Evolutionary conservation across 192 early-diverging fungal species (phyloP).

Genomic region (Coemansia sp.): DNA sequence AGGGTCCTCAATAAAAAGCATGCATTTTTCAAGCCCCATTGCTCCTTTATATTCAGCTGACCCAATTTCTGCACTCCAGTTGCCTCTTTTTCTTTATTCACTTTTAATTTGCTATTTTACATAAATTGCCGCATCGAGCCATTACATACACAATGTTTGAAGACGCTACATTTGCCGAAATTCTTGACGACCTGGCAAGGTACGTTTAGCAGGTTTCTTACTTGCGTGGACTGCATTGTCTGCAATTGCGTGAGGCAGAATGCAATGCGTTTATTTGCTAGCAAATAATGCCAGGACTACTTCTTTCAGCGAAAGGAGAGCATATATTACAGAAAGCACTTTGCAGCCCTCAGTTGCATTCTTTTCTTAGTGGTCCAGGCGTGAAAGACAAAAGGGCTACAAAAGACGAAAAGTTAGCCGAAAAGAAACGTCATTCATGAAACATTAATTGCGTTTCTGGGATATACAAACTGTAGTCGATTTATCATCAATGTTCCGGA

Average conservation of each 20-base stretch:
- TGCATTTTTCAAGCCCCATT: neutral
- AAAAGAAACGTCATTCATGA: neutral
- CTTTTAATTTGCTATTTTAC: slow-evolving; percentile 5
- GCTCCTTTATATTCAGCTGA: neutral
- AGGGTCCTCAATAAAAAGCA: neutral
- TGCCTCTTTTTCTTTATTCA: slow-evolving; percentile 3
- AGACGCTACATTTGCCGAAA: slow-evolving; percentile 72
- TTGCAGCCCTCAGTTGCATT: neutral
- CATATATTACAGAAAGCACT: neutral
- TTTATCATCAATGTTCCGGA: slow-evolving; percentile 99
- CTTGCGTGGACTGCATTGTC: neutral
- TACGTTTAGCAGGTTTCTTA: slow-evolving; percentile 9
- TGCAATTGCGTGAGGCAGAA: neutral
- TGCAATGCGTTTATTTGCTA: neutral
- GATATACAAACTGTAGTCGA: slow-evolving; percentile 55
- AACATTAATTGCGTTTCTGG: slow-evolving; percentile 1
- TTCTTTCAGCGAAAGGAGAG: neutral
- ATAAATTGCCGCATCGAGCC: slow-evolving; percentile 3
- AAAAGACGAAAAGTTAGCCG: neutral
- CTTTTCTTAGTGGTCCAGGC: neutral
- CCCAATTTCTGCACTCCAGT: neutral
- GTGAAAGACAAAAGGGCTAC: neutral
- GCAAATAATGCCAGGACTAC: neutral
- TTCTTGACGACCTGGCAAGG: slow-evolving; percentile 86
- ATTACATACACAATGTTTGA: slow-evolving; percentile 52